These are phyloP conservation scores for Saitoella complicata DNA, from an alignment of 805 yeast genomes.

Conservation along the genomic window DNA sequence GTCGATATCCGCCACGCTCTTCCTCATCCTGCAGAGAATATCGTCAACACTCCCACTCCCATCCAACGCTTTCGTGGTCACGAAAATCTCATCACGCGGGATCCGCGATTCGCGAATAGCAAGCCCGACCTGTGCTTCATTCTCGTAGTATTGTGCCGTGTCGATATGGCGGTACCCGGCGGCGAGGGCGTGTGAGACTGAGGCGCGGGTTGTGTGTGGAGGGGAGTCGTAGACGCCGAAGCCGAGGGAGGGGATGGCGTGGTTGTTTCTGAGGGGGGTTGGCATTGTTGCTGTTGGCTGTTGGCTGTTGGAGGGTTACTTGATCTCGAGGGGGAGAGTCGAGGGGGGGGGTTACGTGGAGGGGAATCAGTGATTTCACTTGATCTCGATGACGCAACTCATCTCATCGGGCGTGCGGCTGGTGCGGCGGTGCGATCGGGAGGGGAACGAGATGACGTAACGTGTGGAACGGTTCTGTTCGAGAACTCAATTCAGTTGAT, in stretches of 20 bases:
- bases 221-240: slow-evolving; percentile 73
- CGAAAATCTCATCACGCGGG: slow-evolving; percentile 22
- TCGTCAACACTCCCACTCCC: slow-evolving; percentile 51
- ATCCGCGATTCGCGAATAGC: slow-evolving; percentile 28
- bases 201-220: slow-evolving; percentile 44
- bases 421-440: too few relatives aligned
- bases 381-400: too few relatives aligned
- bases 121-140: slow-evolving; percentile 51
- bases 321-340: too few relatives aligned
- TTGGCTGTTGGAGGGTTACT: too few relatives aligned
- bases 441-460: too few relatives aligned
- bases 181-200: slow-evolving; percentile 69
- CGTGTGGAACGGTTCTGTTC: too few relatives aligned
- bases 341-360: too few relatives aligned
- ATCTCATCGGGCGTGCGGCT: too few relatives aligned
- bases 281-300: too few relatives aligned
- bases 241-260: slow-evolving; percentile 59
- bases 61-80: slow-evolving; percentile 25
- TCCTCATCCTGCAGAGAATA: slow-evolving; percentile 40
- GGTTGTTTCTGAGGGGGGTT: slow-evolving; percentile 41
- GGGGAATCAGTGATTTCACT: too few relatives aligned
- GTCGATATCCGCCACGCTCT: slow-evolving; percentile 38
- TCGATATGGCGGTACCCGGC: slow-evolving; percentile 66
- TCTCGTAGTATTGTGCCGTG: slow-evolving; percentile 52
- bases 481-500: too few relatives aligned